phyloP scores from a whole-genome alignment of 2,329 filamentous ascomycete genomes.

The Colletotrichum sp. region DNA sequence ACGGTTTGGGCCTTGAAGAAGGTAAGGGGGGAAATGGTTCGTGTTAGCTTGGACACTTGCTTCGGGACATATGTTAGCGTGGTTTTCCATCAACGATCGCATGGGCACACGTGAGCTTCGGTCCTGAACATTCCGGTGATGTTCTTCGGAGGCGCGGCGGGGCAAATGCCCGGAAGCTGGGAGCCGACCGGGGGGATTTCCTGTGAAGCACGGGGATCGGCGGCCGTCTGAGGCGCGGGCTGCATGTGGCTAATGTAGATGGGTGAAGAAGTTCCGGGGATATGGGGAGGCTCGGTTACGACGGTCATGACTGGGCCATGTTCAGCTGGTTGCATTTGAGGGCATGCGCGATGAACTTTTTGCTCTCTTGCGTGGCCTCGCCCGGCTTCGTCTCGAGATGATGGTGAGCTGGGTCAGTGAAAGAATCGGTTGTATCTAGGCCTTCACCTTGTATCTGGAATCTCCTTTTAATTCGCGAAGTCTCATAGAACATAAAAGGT shows the following conservation, averaged over 20 bases:
- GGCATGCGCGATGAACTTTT: accelerated
- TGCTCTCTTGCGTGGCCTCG: neutral
- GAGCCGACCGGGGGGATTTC: neutral
- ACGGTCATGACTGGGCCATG: neutral
- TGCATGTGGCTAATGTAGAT: neutral
- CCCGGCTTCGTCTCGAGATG: accelerated
- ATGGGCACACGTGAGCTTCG: neutral
- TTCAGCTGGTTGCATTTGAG: accelerated
- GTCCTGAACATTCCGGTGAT: neutral
- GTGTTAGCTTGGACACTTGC: neutral
- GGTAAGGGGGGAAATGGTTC: neutral
- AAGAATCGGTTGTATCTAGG: neutral
- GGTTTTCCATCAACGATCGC: neutral
- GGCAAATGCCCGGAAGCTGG: neutral
- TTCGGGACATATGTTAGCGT: neutral
- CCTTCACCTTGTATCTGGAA: neutral
- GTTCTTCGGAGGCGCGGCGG: neutral
- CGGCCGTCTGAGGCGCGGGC: neutral
- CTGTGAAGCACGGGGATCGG: neutral
- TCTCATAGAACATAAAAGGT: accelerated
- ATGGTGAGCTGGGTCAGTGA: neutral
- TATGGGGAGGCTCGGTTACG: neutral
- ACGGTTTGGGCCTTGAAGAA: neutral
- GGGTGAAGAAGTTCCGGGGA: neutral
- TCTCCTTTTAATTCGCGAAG: neutral